Evolutionary conservation across 2,329 filamentous ascomycete genomes (phyloP).

Genomic region (Plenodomus lindquistii): DNA sequence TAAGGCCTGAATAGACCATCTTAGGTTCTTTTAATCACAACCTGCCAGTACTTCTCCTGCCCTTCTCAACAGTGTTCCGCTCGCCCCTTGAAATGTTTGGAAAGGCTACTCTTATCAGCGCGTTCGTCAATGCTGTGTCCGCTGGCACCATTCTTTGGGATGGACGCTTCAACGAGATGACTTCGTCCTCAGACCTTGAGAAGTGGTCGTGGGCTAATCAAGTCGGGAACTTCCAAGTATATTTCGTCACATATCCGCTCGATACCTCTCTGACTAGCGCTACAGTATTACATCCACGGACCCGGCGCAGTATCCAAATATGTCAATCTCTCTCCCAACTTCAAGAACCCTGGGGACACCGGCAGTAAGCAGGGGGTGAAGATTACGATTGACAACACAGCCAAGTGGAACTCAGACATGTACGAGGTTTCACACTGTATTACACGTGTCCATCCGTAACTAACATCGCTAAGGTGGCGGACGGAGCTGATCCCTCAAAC

Average conservation of each 20-base stretch:
- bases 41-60: neutral
- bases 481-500: conserved; percentile 76
- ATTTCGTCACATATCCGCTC: no score
- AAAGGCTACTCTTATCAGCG: conserved; percentile 31
- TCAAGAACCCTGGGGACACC: conserved; percentile 68
- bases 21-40: neutral
- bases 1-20: conserved; percentile 11
- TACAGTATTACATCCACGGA: conserved; percentile 72
- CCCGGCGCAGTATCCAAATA: conserved; percentile 60
- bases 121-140: conserved; percentile 38
- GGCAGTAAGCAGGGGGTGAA: conserved; percentile 67
- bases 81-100: conserved; percentile 33
- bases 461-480: conserved; percentile 50
- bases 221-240: conserved; percentile 66
- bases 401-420: conserved; percentile 77
- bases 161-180: conserved; percentile 66
- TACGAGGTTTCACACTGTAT: neutral
- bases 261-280: neutral
- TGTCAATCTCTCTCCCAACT: conserved; percentile 62
- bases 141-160: conserved; percentile 63
- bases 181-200: conserved; percentile 58
- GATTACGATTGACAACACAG: conserved; percentile 66
- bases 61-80: neutral
- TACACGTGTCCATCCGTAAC: neutral
- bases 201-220: conserved; percentile 71